phyloP scores from a whole-genome alignment of 768 basidiomycete genomes.

The Tylopilus sp. region DNA sequence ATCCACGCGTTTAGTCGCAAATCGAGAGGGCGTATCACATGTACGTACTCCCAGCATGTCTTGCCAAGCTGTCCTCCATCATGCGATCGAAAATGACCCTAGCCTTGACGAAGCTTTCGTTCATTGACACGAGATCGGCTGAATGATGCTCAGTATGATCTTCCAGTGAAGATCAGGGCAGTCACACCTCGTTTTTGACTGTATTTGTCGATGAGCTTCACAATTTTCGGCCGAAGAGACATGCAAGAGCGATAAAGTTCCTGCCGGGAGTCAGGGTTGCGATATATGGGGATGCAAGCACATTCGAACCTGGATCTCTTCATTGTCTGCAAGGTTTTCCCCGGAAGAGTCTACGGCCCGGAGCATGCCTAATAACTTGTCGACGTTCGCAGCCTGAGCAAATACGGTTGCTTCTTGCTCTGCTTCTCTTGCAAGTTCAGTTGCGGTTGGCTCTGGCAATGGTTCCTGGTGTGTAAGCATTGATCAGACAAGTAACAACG shows the following conservation, averaged over 20 bases:
- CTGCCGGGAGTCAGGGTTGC: conserved; percentile 36
- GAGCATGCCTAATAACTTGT: conserved; percentile 73
- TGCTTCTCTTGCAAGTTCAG: conserved; percentile 75
- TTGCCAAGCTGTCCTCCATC: conserved; percentile 86
- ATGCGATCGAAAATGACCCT: conserved; percentile 87
- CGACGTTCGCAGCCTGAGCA: conserved; percentile 79
- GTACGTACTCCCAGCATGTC: conserved; percentile 59
- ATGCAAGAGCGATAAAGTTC: conserved; percentile 90
- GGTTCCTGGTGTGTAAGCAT: conserved; percentile 53
- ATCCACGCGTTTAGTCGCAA: conserved; percentile 5
- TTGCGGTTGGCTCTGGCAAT: conserved; percentile 77
- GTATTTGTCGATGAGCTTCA: conserved; percentile 95
- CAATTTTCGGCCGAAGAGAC: conserved; percentile 89
- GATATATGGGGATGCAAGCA: background rate
- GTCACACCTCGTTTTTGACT: conserved; percentile 80
- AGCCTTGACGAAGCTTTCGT: conserved; percentile 88
- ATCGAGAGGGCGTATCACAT: background rate
- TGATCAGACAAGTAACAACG: background rate
- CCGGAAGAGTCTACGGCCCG: conserved; percentile 67
- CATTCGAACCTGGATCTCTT: conserved; percentile 73
- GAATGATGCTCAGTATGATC: background rate
- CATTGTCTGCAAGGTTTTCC: conserved; percentile 86
- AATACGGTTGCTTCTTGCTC: conserved; percentile 90
- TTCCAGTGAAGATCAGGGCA: background rate
- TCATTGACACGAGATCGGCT: conserved; percentile 95